Evolutionary conservation across 176 grass and related monocot species (phyloP).

Genomic region (Raddia distichophylla): DNA sequence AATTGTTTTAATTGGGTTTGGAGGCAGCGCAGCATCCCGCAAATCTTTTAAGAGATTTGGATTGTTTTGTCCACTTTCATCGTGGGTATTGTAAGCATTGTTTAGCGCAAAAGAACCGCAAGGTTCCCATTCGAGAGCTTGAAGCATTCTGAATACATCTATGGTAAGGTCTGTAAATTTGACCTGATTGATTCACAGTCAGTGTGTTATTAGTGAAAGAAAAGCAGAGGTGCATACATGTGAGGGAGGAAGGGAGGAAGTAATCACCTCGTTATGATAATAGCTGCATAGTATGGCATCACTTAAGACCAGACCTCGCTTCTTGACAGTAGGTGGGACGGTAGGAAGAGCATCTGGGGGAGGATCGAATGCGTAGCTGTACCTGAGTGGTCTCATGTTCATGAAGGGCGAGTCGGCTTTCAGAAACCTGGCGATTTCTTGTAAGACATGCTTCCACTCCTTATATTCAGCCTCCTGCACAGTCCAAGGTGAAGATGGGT

Average conservation of each 20-base stretch:
- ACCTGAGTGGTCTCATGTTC: constrained; percentile 87
- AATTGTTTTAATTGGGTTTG: constrained; percentile 84
- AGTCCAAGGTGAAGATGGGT: neutral
- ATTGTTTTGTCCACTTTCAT: constrained; percentile 63
- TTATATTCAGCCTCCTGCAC: constrained; percentile 81
- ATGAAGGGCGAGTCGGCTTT: constrained; percentile 79
- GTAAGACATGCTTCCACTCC: constrained; percentile 83
- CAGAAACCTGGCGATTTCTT: constrained; percentile 78
- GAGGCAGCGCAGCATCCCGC: constrained; percentile 75
- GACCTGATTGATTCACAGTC: constrained; percentile 54
- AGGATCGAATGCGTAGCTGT: constrained; percentile 82
- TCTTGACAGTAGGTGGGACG: constrained; percentile 43
- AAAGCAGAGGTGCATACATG: neutral
- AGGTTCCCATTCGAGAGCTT: constrained; percentile 95
- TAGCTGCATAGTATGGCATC: constrained; percentile 78
- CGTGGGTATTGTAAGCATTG: constrained; percentile 55
- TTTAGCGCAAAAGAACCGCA: constrained; percentile 78
- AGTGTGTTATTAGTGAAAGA: neutral
- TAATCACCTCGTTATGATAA: constrained; percentile 70
- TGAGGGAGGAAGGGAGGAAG: constrained; percentile 1
- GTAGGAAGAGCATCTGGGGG: constrained; percentile 61
- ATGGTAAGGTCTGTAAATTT: constrained; percentile 91
- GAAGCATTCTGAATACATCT: constrained; percentile 95
- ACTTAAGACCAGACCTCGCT: constrained; percentile 62
- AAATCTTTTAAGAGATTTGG: constrained; percentile 75